Evolutionary conservation across 305 asterid genomes (phyloP), one percentile per base, ranked within the genome.

Genomic region (Withania somnifera): DNA sequence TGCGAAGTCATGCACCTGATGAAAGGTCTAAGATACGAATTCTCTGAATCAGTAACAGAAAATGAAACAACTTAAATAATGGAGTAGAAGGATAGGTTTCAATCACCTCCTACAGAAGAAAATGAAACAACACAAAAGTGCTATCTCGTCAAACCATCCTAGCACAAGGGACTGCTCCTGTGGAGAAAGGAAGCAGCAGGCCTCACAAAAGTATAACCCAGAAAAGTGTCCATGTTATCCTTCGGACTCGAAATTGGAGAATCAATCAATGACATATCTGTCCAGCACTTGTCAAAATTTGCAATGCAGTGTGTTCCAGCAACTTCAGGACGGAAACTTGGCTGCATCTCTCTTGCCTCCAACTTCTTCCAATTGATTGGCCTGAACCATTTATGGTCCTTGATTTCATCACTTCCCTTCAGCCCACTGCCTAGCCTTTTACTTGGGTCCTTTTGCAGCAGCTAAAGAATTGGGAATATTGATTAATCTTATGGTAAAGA

Each of bases 211-310:
- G 91, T 86, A 84, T 88, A 91, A 30, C 97, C 95, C 76, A 53
- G 73, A 71, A 92, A 92, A 64, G 14, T 75, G 80, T 90, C 86
- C 0, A 71, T 87, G 2, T 78, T 90, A 8, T 51, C 68, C 75
- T 85, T 91, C 28, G 97, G 97, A 81, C 94, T 92, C 15, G 94
- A 84, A 84, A 82, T 89, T 10, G 97, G 97, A 60, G 97, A 92
- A 83, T 91, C 94, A 0, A 81, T 58, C 81, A 91, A 45, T 1
- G 95, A 79, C 97, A 92, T 92, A n/a, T 91, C 90, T 0, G 95
- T 92, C 87, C 87, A 92, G 22, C 88, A 83, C 85, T 83, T 85
- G 2, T 92, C 95, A 26, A 92, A 92, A 85, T 92, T 91, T n/a
- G 95, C 95, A 45, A 87, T 86, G 66, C 97, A 92, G 81, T 90